Evolutionary conservation across 805 yeast species (phyloP).

Genomic region (Candida stauntonica): DNA sequence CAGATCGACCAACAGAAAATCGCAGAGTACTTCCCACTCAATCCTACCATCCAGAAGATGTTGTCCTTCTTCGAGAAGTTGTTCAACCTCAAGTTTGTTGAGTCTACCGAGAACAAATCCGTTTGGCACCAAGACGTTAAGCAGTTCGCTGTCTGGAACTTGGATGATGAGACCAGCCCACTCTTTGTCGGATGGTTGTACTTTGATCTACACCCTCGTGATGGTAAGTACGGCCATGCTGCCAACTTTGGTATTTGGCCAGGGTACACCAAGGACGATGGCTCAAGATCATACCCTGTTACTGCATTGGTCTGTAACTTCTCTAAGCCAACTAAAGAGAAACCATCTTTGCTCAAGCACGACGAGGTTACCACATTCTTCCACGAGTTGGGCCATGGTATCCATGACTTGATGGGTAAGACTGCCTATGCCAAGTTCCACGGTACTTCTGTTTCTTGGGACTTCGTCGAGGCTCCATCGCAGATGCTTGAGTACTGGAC

Average conservation of each 20-base stretch:
- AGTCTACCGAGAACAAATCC: slow-evolving; percentile 34
- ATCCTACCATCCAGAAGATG: slow-evolving; percentile 65
- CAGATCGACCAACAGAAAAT: slow-evolving; percentile 69
- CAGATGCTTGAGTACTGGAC: slow-evolving; percentile 89
- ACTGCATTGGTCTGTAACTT: slow-evolving; percentile 83
- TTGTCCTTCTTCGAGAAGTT: slow-evolving; percentile 63
- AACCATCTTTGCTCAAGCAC: slow-evolving; percentile 74
- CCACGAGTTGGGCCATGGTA: slow-evolving; percentile 90
- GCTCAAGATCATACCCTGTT: slow-evolving; percentile 55
- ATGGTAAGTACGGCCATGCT: slow-evolving; percentile 85
- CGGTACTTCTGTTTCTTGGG: slow-evolving; percentile 74
- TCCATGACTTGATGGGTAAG: slow-evolving; percentile 69
- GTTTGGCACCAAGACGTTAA: slow-evolving; percentile 81
- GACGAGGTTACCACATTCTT: slow-evolving; percentile 77
- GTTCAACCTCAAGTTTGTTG: slow-evolving; percentile 64
- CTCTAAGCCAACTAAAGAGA: slow-evolving; percentile 63
- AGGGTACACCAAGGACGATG: slow-evolving; percentile 48
- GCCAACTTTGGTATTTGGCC: slow-evolving; percentile 72
- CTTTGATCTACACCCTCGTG: slow-evolving; percentile 81
- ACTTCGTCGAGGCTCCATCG: slow-evolving; percentile 89
- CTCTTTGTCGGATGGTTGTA: slow-evolving; percentile 74
- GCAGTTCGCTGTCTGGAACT: slow-evolving; percentile 66
- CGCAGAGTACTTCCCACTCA: slow-evolving; percentile 75
- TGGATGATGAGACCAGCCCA: slow-evolving; percentile 44
- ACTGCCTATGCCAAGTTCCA: slow-evolving; percentile 64